A percentile compares a stretch with the other conserved stretches of the same genome.
phyloP scores from a whole-genome alignment of 164 flowering plant genomes.

The Warburgia ugandensis region DNA sequence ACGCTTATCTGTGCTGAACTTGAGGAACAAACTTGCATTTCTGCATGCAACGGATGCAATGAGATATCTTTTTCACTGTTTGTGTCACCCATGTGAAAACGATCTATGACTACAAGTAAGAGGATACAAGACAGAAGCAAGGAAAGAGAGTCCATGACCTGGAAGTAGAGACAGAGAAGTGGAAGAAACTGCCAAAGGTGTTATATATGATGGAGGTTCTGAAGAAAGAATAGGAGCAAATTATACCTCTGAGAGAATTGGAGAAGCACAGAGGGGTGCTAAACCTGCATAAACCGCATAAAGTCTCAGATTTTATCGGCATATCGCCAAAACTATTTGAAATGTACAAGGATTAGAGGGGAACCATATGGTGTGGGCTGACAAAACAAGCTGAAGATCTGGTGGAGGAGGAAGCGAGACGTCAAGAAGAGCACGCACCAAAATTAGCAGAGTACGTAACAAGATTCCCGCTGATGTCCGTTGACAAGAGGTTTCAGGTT shows the following conservation, averaged over 20 bases:
- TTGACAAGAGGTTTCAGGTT: constrained; percentile 49
- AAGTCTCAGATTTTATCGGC: constrained; percentile 54
- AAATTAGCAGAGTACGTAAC: constrained; percentile 73
- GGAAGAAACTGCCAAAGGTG: constrained; percentile 54
- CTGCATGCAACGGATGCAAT: no score
- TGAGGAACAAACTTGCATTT: no score
- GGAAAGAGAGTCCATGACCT: constrained; percentile 66
- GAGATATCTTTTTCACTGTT: no score
- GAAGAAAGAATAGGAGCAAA: constrained; percentile 63
- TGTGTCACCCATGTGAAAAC: no score
- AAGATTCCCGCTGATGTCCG: constrained; percentile 76
- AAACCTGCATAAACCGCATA: constrained; percentile 70
- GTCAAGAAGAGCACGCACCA: constrained; percentile 35
- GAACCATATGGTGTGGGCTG: constrained; percentile 78
- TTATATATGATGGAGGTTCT: constrained; percentile 54
- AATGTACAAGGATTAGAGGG: constrained; percentile 60
- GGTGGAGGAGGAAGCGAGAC: constrained; percentile 53
- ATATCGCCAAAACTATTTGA: constrained; percentile 80
- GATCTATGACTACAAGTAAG: constrained; percentile 69
- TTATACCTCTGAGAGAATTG: constrained; percentile 41
- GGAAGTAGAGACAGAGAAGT: constrained; percentile 64
- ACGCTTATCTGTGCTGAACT: no score
- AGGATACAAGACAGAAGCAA: constrained; percentile 76
- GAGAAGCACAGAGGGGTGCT: constrained; percentile 59
- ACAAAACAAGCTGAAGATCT: constrained; percentile 66